Evolutionary conservation across 2,329 filamentous ascomycete species (phyloP).

Genomic region (Camillea tinctor): DNA sequence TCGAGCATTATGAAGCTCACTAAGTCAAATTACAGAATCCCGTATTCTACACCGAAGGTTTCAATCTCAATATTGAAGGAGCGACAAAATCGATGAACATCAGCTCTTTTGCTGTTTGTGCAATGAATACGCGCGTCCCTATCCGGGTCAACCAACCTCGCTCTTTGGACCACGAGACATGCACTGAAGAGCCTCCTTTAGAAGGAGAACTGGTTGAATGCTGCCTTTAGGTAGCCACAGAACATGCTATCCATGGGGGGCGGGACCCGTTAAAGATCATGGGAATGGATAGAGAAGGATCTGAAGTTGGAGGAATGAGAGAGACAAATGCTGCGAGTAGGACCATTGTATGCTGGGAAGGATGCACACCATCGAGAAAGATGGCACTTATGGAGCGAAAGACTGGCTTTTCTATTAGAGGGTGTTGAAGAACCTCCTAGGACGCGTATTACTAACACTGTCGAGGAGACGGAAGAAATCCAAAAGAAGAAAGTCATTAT

Average conservation of each 20-base stretch:
- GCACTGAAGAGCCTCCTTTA: background rate
- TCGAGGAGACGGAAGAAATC: background rate
- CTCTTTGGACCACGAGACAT: background rate
- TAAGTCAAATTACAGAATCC: no score
- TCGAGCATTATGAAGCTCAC: background rate
- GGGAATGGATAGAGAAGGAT: background rate
- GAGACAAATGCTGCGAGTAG: background rate
- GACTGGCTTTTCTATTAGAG: background rate
- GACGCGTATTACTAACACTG: background rate
- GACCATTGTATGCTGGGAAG: background rate
- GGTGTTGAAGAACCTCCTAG: background rate
- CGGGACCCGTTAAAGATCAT: background rate
- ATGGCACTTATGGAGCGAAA: background rate
- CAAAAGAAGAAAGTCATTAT: background rate
- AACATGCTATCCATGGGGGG: background rate
- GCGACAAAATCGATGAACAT: background rate
- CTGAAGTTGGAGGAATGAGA: background rate
- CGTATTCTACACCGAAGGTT: background rate
- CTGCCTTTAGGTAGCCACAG: background rate
- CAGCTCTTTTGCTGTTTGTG: background rate
- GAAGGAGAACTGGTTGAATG: background rate
- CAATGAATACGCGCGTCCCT: background rate
- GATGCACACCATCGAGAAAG: background rate
- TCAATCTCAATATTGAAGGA: background rate
- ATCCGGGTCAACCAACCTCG: background rate